Percentiles rank a stretch among this genome's conserved stretches.
phyloP scores from a whole-genome alignment of 371 early-diverging fungal genomes.

The Mucor irregularis region DNA sequence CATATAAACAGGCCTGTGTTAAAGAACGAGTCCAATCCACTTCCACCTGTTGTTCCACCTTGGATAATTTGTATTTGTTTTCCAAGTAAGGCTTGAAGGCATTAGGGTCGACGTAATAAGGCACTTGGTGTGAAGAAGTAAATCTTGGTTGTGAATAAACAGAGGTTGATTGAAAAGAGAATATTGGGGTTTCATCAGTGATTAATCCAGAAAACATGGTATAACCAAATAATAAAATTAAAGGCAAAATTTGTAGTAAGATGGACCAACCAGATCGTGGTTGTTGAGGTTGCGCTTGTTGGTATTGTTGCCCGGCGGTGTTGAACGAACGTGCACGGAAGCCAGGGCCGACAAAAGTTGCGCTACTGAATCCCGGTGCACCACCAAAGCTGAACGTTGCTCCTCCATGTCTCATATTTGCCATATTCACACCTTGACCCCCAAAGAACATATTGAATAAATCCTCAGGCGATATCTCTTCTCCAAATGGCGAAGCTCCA shows the following conservation, averaged over 20 bases:
- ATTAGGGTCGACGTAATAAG: conserved; percentile 48
- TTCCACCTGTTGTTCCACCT: conserved; percentile 46
- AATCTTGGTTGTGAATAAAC: conserved; percentile 39
- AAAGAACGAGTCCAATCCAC: conserved; percentile 40
- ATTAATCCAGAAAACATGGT: conserved; percentile 43
- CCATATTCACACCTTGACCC: conserved; percentile 24
- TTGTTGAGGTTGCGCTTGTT: conserved; percentile 15
- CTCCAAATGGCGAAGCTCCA: conserved; percentile 53
- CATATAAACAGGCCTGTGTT: conserved; percentile 35
- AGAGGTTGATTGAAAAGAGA: conserved; percentile 38
- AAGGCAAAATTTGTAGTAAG: conserved; percentile 42
- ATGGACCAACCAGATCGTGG: conserved; percentile 33
- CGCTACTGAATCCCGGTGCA: conserved; percentile 44
- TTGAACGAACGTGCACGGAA: conserved; percentile 44
- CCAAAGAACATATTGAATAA: conserved; percentile 97
- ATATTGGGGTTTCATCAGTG: conserved; percentile 38
- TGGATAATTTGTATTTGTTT: conserved; percentile 29
- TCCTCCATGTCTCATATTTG: conserved; percentile 14
- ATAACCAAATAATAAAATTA: conserved; percentile 44
- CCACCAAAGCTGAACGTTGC: conserved; percentile 27
- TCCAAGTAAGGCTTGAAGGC: conserved; percentile 29
- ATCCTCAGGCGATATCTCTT: conserved; percentile 93
- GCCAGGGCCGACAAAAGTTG: conserved; percentile 53
- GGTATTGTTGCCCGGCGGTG: conserved; percentile 14
- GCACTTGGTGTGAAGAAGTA: conserved; percentile 37